Evolutionary conservation across 768 basidiomycete genomes (phyloP), one percentile per base, ranked within the genome.

Genomic region (Mycena kentingensis): DNA sequence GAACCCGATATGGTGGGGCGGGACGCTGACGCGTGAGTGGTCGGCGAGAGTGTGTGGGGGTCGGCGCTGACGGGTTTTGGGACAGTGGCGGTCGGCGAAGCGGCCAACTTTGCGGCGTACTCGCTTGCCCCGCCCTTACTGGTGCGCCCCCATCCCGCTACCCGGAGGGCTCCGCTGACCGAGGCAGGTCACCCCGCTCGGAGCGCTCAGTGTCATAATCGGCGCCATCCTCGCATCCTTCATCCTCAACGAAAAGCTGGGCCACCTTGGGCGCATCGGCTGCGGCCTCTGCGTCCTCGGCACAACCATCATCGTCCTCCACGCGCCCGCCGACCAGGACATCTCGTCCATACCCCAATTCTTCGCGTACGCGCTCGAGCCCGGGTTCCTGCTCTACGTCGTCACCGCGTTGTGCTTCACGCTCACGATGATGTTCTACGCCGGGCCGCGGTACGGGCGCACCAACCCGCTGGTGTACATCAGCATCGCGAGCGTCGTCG

Each of bases 1-100:
- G 62, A 98, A 91, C 73, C 88, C 92, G 26, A 85, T 94, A 55
- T 98, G 96, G 96, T 98, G 96, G 96, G 85, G 85, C 6, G 96
- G 96, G 49, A 95, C 96, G 75, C 74, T 82, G 28, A 93, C 90
- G 13, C 77, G 96, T 97, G 67, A 71, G 93, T 83, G 26, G 21
- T 42, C 42, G 11, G 7, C 24, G 22, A 6, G 21, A 44, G 21
- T 24, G 13, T 7, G 19, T 5, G 26, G 6, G 13, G 3, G 37
- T 19, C 25, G 15, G n/a, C 36, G 47, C 31, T 37, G 16, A 54
- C 29, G 43, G 8, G 15, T 18, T 21, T 50, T 22, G 38, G 38
- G 16, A 7, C 66, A 98, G 96, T 98, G 81, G 77, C 97, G 16
- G 67, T 94, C 21, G 96, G 96, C 50, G 96, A 98, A 88, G 85